A percentile compares a stretch with the other conserved stretches of the same genome.
Evolutionary conservation across 257 asterid species (phyloP).

Genomic region (Rauvolfia tetraphylla): DNA sequence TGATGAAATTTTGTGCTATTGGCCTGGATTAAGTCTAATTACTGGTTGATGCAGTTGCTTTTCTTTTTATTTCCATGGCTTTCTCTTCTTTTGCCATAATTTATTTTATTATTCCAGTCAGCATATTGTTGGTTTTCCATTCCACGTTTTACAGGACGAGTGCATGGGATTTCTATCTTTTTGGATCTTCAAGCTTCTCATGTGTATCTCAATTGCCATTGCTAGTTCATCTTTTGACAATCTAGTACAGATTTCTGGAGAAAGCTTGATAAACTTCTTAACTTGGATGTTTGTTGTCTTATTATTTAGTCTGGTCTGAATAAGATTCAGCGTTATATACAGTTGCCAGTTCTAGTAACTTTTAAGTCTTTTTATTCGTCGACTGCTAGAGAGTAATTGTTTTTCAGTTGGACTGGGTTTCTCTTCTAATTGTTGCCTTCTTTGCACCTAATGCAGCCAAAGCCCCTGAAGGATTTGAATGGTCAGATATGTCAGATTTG

Average conservation of each 20-base stretch:
- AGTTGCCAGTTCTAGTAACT: neutral
- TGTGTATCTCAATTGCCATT: neutral
- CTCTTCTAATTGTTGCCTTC: slow-evolving; percentile 13
- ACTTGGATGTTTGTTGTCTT: neutral
- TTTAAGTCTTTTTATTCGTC: neutral
- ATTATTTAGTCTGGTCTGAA: neutral
- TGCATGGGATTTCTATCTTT: neutral
- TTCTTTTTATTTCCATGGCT: too few relatives aligned
- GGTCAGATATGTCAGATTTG: slow-evolving; percentile 92
- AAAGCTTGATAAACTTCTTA: neutral
- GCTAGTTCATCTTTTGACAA: neutral
- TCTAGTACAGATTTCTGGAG: neutral
- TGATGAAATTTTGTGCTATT: neutral
- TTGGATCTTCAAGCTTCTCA: neutral
- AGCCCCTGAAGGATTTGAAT: slow-evolving; percentile 53
- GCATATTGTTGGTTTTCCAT: neutral
- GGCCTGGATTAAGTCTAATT: neutral
- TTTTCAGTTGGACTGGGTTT: slow-evolving; percentile 9
- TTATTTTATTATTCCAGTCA: neutral
- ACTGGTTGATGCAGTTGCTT: neutral
- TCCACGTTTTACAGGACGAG: neutral
- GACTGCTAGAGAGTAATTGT: neutral
- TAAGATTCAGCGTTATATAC: neutral
- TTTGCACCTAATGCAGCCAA: slow-evolving; percentile 50
- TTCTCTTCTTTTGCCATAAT: neutral